phyloP scores from a whole-genome alignment of 352 stramenopile genomes.

The Phytophthora pseudosyringae region DNA sequence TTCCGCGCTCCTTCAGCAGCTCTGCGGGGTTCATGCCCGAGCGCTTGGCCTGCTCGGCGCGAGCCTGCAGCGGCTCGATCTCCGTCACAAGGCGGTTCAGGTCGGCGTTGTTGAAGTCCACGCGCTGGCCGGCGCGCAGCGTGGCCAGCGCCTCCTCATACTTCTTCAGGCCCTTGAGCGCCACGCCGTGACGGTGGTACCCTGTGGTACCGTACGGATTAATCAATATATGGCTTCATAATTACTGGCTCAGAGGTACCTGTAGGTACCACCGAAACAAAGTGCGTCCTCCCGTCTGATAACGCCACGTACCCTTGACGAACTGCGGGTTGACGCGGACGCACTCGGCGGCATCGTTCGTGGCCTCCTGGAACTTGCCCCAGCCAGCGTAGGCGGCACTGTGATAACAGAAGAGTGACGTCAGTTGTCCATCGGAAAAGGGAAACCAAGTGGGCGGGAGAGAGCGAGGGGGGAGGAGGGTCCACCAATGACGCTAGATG shows the following conservation, averaged over 20 bases:
- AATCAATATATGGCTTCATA: slow-evolving; percentile 21
- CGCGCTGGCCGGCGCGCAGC: slow-evolving; percentile 71
- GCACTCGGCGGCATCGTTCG: slow-evolving; percentile 87
- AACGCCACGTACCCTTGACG: slow-evolving; percentile 82
- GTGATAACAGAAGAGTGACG: slow-evolving; percentile 8
- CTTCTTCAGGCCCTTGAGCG: slow-evolving; percentile 88
- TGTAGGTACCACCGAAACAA: slow-evolving; percentile 2
- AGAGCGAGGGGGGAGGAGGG: neutral
- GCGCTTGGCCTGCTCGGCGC: slow-evolving; percentile 67
- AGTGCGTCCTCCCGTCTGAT: slow-evolving; percentile 11
- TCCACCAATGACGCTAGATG: neutral
- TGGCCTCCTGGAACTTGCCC: slow-evolving; percentile 85
- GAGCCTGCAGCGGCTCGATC: slow-evolving; percentile 81
- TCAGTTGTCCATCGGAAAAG: slow-evolving; percentile 1
- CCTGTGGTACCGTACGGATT: slow-evolving; percentile 35
- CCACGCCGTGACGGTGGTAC: slow-evolving; percentile 95
- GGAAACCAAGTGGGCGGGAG: slow-evolving; percentile 1
- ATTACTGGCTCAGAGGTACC: slow-evolving; percentile 1
- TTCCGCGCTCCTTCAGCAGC: slow-evolving; percentile 93
- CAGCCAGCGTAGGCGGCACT: slow-evolving; percentile 75
- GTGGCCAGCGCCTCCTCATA: slow-evolving; percentile 82
- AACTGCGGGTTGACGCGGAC: slow-evolving; percentile 94
- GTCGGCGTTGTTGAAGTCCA: slow-evolving; percentile 89
- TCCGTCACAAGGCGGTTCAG: slow-evolving; percentile 82
- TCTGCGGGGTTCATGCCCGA: slow-evolving; percentile 83